Evolutionary conservation across 305 asterid genomes (phyloP).

Genomic region (Fraxinus dipetala): DNA sequence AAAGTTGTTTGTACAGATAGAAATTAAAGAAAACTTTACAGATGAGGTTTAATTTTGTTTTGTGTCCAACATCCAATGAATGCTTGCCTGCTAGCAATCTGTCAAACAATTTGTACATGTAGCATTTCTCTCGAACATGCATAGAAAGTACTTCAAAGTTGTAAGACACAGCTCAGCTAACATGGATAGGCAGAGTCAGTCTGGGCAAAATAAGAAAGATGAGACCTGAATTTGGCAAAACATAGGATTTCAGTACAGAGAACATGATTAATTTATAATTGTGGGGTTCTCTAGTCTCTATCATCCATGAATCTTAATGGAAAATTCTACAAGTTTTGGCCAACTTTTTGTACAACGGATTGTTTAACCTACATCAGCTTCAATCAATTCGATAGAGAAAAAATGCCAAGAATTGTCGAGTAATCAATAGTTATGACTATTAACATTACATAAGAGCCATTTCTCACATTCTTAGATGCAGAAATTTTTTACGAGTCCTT

Average conservation of each 20-base stretch:
- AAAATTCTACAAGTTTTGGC: neutral
- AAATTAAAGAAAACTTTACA: no score
- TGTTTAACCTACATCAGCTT: neutral
- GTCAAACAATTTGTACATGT: no score
- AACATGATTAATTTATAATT: neutral
- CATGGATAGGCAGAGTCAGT: neutral
- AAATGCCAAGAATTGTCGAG: neutral
- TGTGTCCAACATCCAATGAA: no score
- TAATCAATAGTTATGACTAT: neutral
- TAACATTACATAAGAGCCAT: neutral
- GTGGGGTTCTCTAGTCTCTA: neutral
- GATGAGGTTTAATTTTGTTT: no score
- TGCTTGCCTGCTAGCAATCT: no score
- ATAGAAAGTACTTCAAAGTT: neutral
- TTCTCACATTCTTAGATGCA: neutral
- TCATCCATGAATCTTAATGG: neutral
- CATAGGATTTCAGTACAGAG: constrained; percentile 4
- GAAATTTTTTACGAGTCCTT: no score
- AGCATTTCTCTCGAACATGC: neutral
- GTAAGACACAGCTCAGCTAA: neutral
- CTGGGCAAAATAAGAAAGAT: neutral
- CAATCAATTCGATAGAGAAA: neutral
- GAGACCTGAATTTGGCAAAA: constrained; percentile 12
- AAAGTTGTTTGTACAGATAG: no score
- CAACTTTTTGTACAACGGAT: neutral